phyloP scores from a whole-genome alignment of 2,329 filamentous ascomycete genomes.

The Cordyceps javanica region DNA sequence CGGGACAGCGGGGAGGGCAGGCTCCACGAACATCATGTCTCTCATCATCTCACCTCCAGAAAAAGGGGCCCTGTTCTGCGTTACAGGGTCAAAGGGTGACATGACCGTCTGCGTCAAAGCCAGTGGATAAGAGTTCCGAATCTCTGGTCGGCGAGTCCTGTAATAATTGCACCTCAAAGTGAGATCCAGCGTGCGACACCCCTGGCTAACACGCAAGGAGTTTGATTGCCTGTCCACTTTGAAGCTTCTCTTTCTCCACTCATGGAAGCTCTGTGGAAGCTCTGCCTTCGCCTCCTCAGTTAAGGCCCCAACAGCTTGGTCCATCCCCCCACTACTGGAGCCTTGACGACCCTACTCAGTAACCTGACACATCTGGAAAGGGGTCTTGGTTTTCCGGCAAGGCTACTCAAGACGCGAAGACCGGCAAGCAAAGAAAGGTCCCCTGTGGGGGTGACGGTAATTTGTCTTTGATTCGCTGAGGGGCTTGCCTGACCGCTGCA shows the following conservation, averaged over 20 bases:
- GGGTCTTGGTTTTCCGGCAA: neutral
- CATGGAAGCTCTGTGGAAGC: constrained; percentile 6
- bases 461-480: neutral
- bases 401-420: neutral
- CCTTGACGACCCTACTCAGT: no score
- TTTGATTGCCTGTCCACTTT: constrained; percentile 12
- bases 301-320: neutral
- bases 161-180: neutral
- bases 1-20: neutral
- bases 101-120: neutral
- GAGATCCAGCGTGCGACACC: neutral
- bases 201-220: constrained; percentile 4
- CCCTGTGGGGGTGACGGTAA: constrained; percentile 4
- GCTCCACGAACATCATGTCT: neutral
- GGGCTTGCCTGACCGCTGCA: neutral
- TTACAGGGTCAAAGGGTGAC: neutral
- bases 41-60: neutral
- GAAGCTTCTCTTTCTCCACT: constrained; percentile 1
- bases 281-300: neutral
- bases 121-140: neutral
- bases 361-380: neutral
- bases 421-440: neutral
- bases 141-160: neutral
- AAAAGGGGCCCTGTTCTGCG: neutral
- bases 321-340: neutral